These are phyloP conservation scores for Sungouiella blattae DNA, from an alignment of 805 yeast species.

Conservation along the genomic window DNA sequence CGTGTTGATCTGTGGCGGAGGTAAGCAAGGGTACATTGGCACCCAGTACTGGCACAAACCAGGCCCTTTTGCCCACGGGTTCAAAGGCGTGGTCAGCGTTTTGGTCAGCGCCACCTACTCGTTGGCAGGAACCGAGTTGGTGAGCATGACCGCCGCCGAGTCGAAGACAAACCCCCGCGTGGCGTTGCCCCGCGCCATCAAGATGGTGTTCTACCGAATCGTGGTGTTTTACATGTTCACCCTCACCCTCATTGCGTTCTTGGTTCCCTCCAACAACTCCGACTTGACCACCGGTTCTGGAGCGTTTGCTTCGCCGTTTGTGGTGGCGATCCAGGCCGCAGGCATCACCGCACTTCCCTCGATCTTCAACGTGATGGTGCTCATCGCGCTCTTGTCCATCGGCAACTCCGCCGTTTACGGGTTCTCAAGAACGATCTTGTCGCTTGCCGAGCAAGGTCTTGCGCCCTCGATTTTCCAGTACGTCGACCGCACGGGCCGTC, in stretches of 20 bases:
- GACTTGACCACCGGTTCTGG: slow-evolving; percentile 24
- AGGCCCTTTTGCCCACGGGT: slow-evolving; percentile 33
- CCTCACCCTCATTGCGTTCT: slow-evolving; percentile 36
- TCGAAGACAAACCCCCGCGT: slow-evolving; percentile 34
- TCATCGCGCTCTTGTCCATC: slow-evolving; percentile 39
- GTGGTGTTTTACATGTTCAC: slow-evolving; percentile 39
- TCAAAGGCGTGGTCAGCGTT: slow-evolving; percentile 37
- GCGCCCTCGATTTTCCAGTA: slow-evolving; percentile 34
- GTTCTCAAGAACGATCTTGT: slow-evolving; percentile 38
- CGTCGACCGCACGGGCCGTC: slow-evolving; percentile 40
- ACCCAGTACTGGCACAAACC: slow-evolving; percentile 35
- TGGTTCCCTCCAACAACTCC: slow-evolving; percentile 31
- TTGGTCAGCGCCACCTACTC: slow-evolving; percentile 41
- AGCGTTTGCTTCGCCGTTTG: slow-evolving; percentile 41
- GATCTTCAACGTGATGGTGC: slow-evolving; percentile 39
- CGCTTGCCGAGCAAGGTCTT: slow-evolving; percentile 38
- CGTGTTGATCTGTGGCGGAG: slow-evolving; percentile 37
- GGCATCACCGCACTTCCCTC: slow-evolving; percentile 41
- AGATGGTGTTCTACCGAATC: slow-evolving; percentile 42
- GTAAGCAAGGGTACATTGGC: slow-evolving; percentile 37
- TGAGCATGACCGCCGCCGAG: slow-evolving; percentile 39
- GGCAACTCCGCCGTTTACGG: slow-evolving; percentile 45
- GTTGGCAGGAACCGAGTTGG: slow-evolving; percentile 41
- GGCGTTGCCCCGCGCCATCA: slow-evolving; percentile 39
- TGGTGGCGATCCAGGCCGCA: slow-evolving; percentile 39